Conservation (phyloP, 108 stramenopile genomes). For the Schizochytrium sp. region DNA sequence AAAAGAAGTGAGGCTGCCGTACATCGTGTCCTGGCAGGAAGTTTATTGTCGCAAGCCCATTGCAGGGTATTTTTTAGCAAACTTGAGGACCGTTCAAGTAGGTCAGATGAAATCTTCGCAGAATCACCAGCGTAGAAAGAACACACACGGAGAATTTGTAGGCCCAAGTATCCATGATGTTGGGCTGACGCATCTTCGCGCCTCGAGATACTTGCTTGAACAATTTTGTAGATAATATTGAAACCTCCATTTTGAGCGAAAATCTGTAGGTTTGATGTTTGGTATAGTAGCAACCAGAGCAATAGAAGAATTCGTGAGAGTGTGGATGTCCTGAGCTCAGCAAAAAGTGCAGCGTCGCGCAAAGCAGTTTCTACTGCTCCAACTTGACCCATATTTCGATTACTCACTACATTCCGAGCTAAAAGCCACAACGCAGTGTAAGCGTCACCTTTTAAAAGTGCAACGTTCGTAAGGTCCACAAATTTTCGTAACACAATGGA, state of each 20-base stretch:
- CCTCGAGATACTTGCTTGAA: not conserved
- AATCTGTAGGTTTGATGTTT: not conserved
- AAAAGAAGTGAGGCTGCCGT: not conserved
- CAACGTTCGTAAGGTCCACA: not conserved
- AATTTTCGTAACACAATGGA: not conserved
- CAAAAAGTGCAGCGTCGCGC: not conserved
- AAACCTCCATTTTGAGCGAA: slow-evolving; percentile 21
- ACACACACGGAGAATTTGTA: not conserved
- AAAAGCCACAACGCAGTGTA: slow-evolving; percentile 43
- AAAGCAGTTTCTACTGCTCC: not conserved
- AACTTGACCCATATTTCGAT: not conserved
- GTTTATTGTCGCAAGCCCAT: slow-evolving; percentile 2
- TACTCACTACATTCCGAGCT: slow-evolving; percentile 18
- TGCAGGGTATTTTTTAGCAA: not conserved
- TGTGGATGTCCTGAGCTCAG: not conserved
- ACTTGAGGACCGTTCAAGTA: not conserved
- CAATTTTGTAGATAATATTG: not conserved
- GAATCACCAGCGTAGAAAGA: not conserved
- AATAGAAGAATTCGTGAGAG: slow-evolving; percentile 5
- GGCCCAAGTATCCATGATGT: slow-evolving; percentile 9
- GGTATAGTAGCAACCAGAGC: not conserved
- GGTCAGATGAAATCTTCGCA: not conserved
- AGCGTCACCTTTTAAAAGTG: not conserved
- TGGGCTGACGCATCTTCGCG: not conserved
- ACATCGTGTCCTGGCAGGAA: not conserved